Evolutionary conservation across 352 stramenopile species (phyloP).

Genomic region (Globisporangium spinosum): DNA sequence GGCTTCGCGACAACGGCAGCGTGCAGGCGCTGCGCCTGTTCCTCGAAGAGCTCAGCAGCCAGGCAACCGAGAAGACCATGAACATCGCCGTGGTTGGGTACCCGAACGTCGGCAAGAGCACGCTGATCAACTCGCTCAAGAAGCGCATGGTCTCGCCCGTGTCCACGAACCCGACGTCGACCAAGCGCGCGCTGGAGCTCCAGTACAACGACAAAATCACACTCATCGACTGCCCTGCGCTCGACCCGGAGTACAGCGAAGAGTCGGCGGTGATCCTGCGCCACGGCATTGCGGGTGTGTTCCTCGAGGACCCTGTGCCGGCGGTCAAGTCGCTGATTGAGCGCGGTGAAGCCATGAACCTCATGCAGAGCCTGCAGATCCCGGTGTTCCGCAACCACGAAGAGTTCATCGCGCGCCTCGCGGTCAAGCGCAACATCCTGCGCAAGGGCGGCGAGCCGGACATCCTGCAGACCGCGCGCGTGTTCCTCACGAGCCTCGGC

Average conservation of each 20-base stretch:
- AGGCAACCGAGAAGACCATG: constrained; percentile 48
- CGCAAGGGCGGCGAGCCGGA: constrained; percentile 96
- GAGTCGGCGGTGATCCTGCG: constrained; percentile 83
- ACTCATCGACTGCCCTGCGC: constrained; percentile 95
- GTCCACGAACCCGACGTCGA: constrained; percentile 50
- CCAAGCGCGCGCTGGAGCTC: constrained; percentile 88
- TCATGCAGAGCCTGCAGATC: constrained; percentile 96
- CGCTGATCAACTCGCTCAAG: constrained; percentile 95
- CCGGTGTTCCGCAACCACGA: constrained; percentile 90
- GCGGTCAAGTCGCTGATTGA: constrained; percentile 90
- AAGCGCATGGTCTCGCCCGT: constrained; percentile 51
- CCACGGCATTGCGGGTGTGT: constrained; percentile 94
- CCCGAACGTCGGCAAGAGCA: constrained; percentile 95
- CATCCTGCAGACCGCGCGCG: constrained; percentile 90
- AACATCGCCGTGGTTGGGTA: constrained; percentile 98
- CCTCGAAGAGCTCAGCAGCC: constrained; percentile 95
- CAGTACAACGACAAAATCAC: constrained; percentile 96
- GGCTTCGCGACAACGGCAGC: constrained; percentile 70
- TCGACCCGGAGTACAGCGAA: constrained; percentile 95
- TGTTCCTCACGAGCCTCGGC: constrained; percentile 76
- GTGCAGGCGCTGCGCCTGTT: constrained; percentile 92
- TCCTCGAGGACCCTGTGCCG: constrained; percentile 92
- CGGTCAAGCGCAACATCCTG: constrained; percentile 91
- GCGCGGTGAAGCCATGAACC: constrained; percentile 87
- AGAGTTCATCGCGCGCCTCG: constrained; percentile 96